Base-by-base conservation (phyloP, 768 basidiomycete genomes). In the Kwoniella sp. region DNA sequence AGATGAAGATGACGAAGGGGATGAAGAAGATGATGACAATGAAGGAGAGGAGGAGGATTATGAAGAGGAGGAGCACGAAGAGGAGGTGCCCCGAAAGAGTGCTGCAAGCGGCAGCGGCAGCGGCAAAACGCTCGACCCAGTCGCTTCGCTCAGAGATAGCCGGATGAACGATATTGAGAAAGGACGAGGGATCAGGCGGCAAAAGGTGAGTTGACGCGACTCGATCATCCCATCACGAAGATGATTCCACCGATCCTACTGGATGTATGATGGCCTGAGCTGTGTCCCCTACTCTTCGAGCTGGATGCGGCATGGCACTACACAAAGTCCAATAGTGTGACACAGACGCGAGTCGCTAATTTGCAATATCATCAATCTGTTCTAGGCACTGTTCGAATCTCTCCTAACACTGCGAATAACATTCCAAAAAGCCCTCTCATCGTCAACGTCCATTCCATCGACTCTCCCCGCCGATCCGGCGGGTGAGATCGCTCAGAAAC, bases 381-480 rank as follows among this genome's bases (percentile, higher is more conserved):
- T 46, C 13, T 71, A 97, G 92, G 83, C 83, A 2, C 80, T 93
- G 36, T 96, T 92, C 90, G 92, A 97, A 77, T 83, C 85, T 4
- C 83, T 97, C 37, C 83, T 97, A 27, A 91, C 96, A 76, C 86
- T 90, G n/a, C 86, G 95, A 36, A 98, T 98, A 77, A 88, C 88
- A 25, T 80, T 96, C 48, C 95, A 97, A 81, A 97, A 93, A 81
- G 85, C 88, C 24, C 83, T 87, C 1, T 82, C 87, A 12, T 83
- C 87, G 6, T 90, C 91, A 72, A 81, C 82, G 53, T 83, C 96
- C 6, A 88, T 90, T 33, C 21, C 58, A 19, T 29, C 13, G 36
- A 48, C n/a, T 9, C 21, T 52, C 49, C 68, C 72, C 22, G 19
- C 26, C 13, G 60, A 63, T 13, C 71, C 44, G 13, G 65, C 65